Evolutionary conservation across 2,329 filamentous ascomycete genomes (phyloP).

Genomic region (Fusarium staphyleae): DNA sequence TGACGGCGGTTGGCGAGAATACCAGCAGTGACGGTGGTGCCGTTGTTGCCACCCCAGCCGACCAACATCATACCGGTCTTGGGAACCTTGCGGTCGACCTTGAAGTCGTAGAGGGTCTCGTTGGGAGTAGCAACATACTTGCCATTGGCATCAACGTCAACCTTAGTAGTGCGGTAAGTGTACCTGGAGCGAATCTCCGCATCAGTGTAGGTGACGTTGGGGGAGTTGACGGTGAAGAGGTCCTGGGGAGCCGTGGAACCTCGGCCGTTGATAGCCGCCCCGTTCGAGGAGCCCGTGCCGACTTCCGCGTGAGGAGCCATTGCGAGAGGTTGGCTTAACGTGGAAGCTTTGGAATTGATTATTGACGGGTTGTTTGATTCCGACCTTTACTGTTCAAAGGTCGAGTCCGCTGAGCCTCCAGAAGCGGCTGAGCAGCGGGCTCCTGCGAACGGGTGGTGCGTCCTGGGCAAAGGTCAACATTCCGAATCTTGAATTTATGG

Average conservation of each 20-base stretch:
- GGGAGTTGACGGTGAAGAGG: slow-evolving; percentile 87
- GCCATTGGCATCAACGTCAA: slow-evolving; percentile 74
- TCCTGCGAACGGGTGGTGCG: slow-evolving; percentile 96
- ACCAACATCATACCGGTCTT: slow-evolving; percentile 98
- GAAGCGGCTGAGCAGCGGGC: slow-evolving; percentile 90
- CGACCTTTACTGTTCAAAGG: slow-evolving; percentile 62
- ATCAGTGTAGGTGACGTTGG: slow-evolving; percentile 91
- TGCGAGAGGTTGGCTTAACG: slow-evolving; percentile 48
- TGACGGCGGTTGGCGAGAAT: slow-evolving; percentile 93
- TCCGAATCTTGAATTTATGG: slow-evolving; percentile 3
- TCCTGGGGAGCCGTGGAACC: slow-evolving; percentile 57
- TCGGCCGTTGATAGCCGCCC: slow-evolving; percentile 60
- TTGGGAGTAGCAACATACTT: slow-evolving; percentile 84
- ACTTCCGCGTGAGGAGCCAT: slow-evolving; percentile 94
- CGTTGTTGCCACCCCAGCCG: slow-evolving; percentile 98
- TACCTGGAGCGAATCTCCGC: slow-evolving; percentile 91
- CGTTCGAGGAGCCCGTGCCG: slow-evolving; percentile 64
- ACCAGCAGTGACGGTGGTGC: slow-evolving; percentile 94
- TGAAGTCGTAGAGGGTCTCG: slow-evolving; percentile 95
- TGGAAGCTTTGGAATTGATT: slow-evolving; percentile 34
- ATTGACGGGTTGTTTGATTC: slow-evolving; percentile 44
- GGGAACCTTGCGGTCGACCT: slow-evolving; percentile 91
- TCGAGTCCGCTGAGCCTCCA: slow-evolving; percentile 79
- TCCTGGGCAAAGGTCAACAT: slow-evolving; percentile 59
- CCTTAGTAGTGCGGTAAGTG: slow-evolving; percentile 91